Evolutionary conservation across 805 yeast species (phyloP), one percentile per base, ranked within the genome.

Genomic region (Yamadazyma philogaea): DNA sequence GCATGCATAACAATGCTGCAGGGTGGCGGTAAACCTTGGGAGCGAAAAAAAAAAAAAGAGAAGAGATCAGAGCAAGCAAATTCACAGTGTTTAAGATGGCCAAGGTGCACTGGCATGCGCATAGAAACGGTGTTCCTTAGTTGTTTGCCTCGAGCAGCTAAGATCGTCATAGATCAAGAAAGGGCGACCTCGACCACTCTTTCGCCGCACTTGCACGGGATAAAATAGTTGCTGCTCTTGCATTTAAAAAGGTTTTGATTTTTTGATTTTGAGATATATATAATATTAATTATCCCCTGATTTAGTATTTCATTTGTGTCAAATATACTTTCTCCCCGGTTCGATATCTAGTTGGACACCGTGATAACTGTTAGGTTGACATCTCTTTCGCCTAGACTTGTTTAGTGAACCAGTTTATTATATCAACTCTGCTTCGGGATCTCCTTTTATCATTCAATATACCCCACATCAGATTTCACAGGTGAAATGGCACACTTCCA

Each of bases 211-310:
- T 24, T n/a, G n/a, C 10, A 24, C 8, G 10, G 10, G 10, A 24
- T 11, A 24, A 24, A 24, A 24, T n/a, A 24, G 28, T 24, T 24
- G 28, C 28, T 24, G 28, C 28, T 24, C 10, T 7, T 24, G 28
- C 15, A 16, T 34, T n/a, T n/a, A 34, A 18, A 14, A 34, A 34
- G 30, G 28, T 34, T 34, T 21, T 18, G 22, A 34, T 14, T 34
- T 34, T 34, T 22, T 18, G 22, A 14, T 21, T 33, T 24, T 24
- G 28, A 18, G 35, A 33, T 33, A 17, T n/a, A n/a, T 18, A 14
- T 34, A n/a, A 34, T 34, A 34, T 14, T 34, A 34, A 22, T 33
- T 15, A 34, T 34, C 37, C 37, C 37, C 20, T 33, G 35, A 19
- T 18, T 15, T 18, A 6, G 20, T 7, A 16, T 30, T 30, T n/a